Conservation (phyloP, 2,329 filamentous ascomycete genomes). For the Golovinomyces cichoracearum region DNA sequence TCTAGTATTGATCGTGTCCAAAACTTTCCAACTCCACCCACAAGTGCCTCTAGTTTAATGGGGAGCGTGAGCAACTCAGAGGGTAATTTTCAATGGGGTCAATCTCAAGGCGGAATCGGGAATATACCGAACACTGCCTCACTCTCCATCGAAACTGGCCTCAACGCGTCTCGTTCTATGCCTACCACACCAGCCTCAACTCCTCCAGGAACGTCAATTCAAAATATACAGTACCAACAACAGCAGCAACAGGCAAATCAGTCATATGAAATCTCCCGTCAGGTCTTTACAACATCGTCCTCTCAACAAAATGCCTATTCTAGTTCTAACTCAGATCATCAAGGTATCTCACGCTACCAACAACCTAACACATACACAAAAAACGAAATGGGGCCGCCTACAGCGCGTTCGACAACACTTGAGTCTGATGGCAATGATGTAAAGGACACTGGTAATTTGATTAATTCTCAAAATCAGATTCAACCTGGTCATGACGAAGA, state of each 20-base stretch:
- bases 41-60: conserved; percentile 71
- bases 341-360: conserved; percentile 44
- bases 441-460: conserved; percentile 42
- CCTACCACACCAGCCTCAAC: conserved; percentile 78
- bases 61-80: conserved; percentile 46
- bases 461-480: conserved; percentile 28
- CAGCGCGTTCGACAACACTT: conserved; percentile 30
- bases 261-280: conserved; percentile 49
- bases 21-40: conserved; percentile 81
- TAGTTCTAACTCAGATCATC: conserved; percentile 30
- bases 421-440: conserved; percentile 34
- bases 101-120: conserved; percentile 30
- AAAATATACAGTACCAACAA: conserved; percentile 50
- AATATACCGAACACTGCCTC: conserved; percentile 36
- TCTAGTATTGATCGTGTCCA: conserved; percentile 63
- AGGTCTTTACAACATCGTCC: conserved; percentile 49
- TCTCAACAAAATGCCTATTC: conserved; percentile 44
- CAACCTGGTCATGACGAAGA: conserved; percentile 37
- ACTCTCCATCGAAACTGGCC: conserved; percentile 54
- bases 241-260: conserved; percentile 42
- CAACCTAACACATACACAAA: conserved; percentile 41
- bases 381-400: conserved; percentile 68
- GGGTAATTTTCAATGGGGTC: conserved; percentile 52
- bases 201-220: conserved; percentile 51
- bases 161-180: conserved; percentile 61